phyloP scores from a whole-genome alignment of 2,329 filamentous ascomycete species.

The Diaporthe australafricana region DNA sequence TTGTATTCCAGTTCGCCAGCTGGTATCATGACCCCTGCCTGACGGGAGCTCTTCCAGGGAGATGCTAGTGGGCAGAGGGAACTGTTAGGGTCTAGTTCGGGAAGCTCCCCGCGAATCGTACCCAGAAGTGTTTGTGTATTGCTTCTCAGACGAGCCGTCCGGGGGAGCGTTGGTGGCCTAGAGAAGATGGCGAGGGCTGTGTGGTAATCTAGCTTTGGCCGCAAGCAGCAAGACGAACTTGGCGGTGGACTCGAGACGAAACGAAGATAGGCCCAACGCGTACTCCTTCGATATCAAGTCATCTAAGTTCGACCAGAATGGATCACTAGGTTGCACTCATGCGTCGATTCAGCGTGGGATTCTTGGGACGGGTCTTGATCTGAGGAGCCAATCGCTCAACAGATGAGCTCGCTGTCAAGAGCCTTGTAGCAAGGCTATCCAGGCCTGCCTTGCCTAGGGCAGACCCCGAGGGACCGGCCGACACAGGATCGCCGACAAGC shows the following conservation, averaged over 20 bases:
- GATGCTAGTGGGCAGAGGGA: slow-evolving; percentile 31
- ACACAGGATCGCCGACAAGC: slow-evolving; percentile 23
- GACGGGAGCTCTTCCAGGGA: slow-evolving; percentile 28
- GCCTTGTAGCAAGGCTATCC: slow-evolving; percentile 28
- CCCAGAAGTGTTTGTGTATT: slow-evolving; percentile 17
- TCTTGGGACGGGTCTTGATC: slow-evolving; percentile 10
- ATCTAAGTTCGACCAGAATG: slow-evolving; percentile 26
- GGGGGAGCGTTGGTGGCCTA: slow-evolving; percentile 12
- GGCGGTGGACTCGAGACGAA: slow-evolving; percentile 27
- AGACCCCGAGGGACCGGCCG: slow-evolving; percentile 23
- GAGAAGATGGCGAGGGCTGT: slow-evolving; percentile 24
- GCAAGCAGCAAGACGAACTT: slow-evolving; percentile 27
- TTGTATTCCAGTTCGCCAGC: slow-evolving; percentile 38
- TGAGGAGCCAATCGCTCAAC: slow-evolving; percentile 34
- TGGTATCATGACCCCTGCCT: slow-evolving; percentile 30
- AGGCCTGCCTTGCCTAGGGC: slow-evolving; percentile 15
- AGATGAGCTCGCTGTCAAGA: slow-evolving; percentile 24
- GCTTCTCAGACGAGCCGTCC: slow-evolving; percentile 5
- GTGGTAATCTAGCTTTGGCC: slow-evolving; percentile 24
- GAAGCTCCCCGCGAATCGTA: slow-evolving; percentile 32
- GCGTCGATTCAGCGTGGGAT: slow-evolving; percentile 25
- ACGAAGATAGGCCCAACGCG: slow-evolving; percentile 20
- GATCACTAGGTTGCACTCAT: slow-evolving; percentile 22
- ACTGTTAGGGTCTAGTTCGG: slow-evolving; percentile 33
- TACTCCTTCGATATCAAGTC: slow-evolving; percentile 30